Conservation (phyloP, 345 rosid species). For the Acer yangbiense region DNA sequence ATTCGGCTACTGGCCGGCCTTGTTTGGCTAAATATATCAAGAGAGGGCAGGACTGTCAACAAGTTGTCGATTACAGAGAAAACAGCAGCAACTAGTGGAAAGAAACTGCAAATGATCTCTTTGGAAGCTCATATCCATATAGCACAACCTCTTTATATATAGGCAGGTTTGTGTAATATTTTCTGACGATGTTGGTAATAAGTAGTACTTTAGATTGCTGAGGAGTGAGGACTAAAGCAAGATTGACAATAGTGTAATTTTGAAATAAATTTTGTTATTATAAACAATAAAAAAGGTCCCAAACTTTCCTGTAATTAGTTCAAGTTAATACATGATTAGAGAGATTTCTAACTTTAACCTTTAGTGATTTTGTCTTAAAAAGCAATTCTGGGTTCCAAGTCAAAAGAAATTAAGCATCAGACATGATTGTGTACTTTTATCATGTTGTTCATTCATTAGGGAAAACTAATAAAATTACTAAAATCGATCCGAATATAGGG, state of each 20-base stretch:
- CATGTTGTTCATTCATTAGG: slow-evolving; percentile 24
- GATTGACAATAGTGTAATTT: neutral
- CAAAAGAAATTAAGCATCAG: slow-evolving; percentile 22
- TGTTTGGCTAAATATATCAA: slow-evolving; percentile 43
- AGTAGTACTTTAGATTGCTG: neutral
- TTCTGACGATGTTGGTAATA: slow-evolving; percentile 3
- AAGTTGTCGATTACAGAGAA: slow-evolving; percentile 24
- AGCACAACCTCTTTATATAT: too few species aligned
- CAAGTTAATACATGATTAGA: neutral
- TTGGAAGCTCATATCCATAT: slow-evolving; percentile 67
- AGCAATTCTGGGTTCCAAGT: neutral
- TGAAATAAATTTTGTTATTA: neutral
- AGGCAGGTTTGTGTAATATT: neutral
- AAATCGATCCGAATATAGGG: neutral
- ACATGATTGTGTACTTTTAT: slow-evolving; percentile 17
- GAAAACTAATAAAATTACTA: slow-evolving; percentile 7
- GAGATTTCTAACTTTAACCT: neutral
- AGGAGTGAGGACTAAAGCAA: too few species aligned
- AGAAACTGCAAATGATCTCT: slow-evolving; percentile 63
- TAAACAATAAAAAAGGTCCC: neutral
- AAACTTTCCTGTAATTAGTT: neutral
- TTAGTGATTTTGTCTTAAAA: neutral
- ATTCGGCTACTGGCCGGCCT: slow-evolving; percentile 89
- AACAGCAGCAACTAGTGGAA: slow-evolving; percentile 46
- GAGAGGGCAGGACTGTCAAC: slow-evolving; percentile 26